These are phyloP conservation scores for Termitomyces sp. DNA, from an alignment of 768 basidiomycete genomes.

Conservation along the genomic window DNA sequence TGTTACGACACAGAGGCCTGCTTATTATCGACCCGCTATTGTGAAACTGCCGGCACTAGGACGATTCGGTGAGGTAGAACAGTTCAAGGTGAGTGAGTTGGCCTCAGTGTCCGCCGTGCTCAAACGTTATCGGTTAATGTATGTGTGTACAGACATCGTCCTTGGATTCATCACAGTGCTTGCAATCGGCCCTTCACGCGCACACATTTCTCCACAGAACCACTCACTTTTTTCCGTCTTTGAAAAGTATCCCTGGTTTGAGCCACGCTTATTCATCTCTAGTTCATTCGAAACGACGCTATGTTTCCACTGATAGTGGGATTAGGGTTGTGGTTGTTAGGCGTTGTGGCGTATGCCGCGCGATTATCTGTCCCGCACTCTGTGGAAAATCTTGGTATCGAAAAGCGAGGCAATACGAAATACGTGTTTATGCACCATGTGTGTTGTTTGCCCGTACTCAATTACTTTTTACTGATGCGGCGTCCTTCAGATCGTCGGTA, in stretches of 20 bases:
- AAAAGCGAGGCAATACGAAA: constrained; percentile 36
- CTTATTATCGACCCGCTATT: not conserved
- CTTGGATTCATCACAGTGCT: too few species aligned
- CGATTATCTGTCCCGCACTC: not conserved
- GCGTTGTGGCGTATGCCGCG: not conserved
- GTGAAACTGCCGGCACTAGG: not conserved
- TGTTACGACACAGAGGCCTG: not conserved
- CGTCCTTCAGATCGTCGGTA: constrained; percentile 36
- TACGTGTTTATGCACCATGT: constrained; percentile 51
- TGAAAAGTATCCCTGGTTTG: not conserved
- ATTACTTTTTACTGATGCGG: not conserved
- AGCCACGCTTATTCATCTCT: not conserved
- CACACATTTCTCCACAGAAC: not conserved
- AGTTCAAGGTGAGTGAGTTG: not conserved
- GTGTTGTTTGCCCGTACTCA: constrained; percentile 11
- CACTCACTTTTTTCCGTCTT: too few species aligned
- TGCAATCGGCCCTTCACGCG: not conserved
- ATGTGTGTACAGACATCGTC: not conserved
- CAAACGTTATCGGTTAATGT: not conserved
- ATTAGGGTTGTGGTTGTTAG: not conserved
- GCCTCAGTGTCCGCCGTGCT: not conserved
- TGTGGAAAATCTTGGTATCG: constrained; percentile 6
- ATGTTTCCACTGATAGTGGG: not conserved
- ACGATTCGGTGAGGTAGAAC: not conserved
- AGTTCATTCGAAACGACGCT: not conserved